Evolutionary conservation across 768 basidiomycete genomes (phyloP), one percentile per base, ranked within the genome.

Genomic region (Tricholoma bakamatsutake): DNA sequence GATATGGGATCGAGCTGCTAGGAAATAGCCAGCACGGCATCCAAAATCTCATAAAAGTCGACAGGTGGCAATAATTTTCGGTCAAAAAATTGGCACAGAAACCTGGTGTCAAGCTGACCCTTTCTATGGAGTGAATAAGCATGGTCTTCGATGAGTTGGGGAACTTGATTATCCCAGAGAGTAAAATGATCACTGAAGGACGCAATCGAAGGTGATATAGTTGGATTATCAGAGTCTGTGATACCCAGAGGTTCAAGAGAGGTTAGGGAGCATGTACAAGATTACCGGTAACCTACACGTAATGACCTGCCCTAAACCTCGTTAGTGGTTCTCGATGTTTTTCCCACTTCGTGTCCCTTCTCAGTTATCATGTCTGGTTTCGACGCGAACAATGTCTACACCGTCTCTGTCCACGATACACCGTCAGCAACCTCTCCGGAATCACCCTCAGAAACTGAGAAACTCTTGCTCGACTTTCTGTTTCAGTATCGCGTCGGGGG

Each of bases 401-500:
- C 87, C 1, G 87, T 96, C 48, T 80, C 88, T 13, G 87, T 93
- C 1, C 85, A 91, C 62, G 84, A 87, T 60, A 71, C 76, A 6
- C 74, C 85, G 0, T 64, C 80, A 7, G 75, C 80, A 15, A 72
- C 77, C 10, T 73, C 80, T 13, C 80, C 85, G 21, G 90, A 93
- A 17, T 79, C 84, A 0, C 88, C 89, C 5, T 87, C 93, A 3
- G 88, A 92, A 65, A 84, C 84, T 0, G 92, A 93, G 66, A 85
- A 84, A 65, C 75, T 87, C 27, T 77, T 96, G 21, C 79, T 86
- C 51, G 90, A 97, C 33, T 98, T 98, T 71, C 76, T 98, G 43
- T 78, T 91, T 53, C 84, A 87, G 52, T 98, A 90, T 72, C 84
- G 95, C 59, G 82, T 95, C 47, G 91, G 90, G 10, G 89, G 88